phyloP scores from a whole-genome alignment of 805 yeast genomes.

The Zygotorulaspora florentina region DNA sequence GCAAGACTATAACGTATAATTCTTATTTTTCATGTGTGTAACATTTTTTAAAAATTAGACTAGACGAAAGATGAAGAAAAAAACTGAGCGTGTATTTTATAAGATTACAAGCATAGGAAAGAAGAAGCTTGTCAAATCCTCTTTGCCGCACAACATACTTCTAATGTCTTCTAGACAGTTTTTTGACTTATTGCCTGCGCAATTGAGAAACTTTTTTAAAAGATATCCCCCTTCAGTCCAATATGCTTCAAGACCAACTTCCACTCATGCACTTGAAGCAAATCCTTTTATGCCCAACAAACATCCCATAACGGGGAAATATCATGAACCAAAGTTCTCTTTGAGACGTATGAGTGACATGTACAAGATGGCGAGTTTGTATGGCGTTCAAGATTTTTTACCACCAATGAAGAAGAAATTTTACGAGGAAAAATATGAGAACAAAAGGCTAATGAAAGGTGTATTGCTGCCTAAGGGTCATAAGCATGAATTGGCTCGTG shows the following conservation, averaged over 20 bases:
- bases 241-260: constrained; percentile 62
- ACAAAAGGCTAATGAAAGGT: constrained; percentile 70
- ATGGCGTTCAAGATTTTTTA: constrained; percentile 72
- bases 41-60: too few relatives aligned
- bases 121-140: neutral
- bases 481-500: constrained; percentile 68
- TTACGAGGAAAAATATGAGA: constrained; percentile 70
- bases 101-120: neutral
- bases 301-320: constrained; percentile 73
- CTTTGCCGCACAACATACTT: neutral
- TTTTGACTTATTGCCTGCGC: constrained; percentile 61
- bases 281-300: constrained; percentile 86
- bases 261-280: constrained; percentile 62
- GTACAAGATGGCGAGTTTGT: constrained; percentile 74
- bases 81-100: too few relatives aligned
- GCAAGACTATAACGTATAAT: too few relatives aligned
- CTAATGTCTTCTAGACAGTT: constrained; percentile 28
- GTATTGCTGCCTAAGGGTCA: constrained; percentile 74
- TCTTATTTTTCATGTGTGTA: too few relatives aligned
- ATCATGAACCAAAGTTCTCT: constrained; percentile 75
- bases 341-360: constrained; percentile 78
- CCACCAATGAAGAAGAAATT: constrained; percentile 61
- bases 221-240: constrained; percentile 74
- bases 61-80: too few relatives aligned
- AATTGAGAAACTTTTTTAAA: constrained; percentile 67